These are phyloP conservation scores for Dalechampia spathulata DNA, from an alignment of 441 rosid genomes.

Conservation along the genomic window DNA sequence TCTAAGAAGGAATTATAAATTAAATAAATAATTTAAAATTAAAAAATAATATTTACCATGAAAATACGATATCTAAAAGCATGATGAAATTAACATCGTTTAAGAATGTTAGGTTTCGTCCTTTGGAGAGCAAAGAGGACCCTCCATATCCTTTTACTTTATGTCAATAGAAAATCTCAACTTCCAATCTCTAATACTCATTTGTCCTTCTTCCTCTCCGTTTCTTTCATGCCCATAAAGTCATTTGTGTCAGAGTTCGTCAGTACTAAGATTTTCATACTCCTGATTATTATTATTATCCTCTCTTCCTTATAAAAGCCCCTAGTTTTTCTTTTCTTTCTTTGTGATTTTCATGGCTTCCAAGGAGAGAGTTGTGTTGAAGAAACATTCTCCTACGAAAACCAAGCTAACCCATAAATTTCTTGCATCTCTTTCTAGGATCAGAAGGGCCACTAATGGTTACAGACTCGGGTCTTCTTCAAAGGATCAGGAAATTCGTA, in stretches of 20 bases:
- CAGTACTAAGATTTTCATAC: conserved; percentile 16
- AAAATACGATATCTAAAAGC: no score
- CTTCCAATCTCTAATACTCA: conserved; percentile 5
- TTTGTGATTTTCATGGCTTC: background rate
- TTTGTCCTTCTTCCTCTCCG: conserved; percentile 7
- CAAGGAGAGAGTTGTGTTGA: background rate
- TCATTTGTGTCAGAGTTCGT: conserved; percentile 20
- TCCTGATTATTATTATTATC: no score
- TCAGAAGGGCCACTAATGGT: background rate
- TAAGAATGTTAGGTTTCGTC: no score
- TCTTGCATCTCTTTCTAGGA: conserved; percentile 9
- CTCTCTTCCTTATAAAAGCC: background rate
- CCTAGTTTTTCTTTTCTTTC: background rate
- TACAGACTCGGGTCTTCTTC: background rate
- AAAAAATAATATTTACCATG: no score
- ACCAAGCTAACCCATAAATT: conserved; percentile 15
- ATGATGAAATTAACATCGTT: no score
- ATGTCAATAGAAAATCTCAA: conserved; percentile 18
- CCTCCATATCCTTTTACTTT: no score
- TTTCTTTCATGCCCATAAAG: conserved; percentile 3
- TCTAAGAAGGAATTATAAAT: no score
- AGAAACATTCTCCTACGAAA: background rate
- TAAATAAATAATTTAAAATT: no score
- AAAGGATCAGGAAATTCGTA: background rate
- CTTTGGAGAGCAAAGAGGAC: no score